Percentiles rank a stretch among this genome's conserved stretches.
These are phyloP conservation scores for Capsicum rhomboideum DNA, from an alignment of 257 asterid species.

Conservation along the genomic window DNA sequence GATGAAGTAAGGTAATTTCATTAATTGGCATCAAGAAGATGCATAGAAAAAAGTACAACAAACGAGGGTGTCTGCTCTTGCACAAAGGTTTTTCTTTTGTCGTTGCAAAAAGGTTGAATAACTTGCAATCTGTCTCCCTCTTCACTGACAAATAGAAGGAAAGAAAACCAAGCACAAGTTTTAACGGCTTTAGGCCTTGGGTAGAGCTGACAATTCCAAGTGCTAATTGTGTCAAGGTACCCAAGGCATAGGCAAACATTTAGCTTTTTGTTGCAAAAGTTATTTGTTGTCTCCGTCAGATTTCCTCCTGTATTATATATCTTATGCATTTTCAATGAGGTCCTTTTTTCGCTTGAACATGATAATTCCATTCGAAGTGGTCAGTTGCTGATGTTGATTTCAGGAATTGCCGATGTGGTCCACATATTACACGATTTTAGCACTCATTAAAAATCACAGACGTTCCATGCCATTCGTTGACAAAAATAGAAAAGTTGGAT, in stretches of 20 bases:
- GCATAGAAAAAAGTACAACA: too few relatives aligned
- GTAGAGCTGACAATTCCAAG: background rate
- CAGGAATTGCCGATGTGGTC: background rate
- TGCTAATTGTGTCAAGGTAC: background rate
- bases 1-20: too few relatives aligned
- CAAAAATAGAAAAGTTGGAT: background rate
- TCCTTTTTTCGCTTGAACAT: background rate
- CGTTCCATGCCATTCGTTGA: background rate
- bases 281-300: background rate
- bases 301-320: background rate
- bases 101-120: background rate
- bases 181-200: background rate
- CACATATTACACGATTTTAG: background rate
- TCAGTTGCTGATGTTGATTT: background rate
- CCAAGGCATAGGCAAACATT: background rate
- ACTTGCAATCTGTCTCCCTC: background rate
- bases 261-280: background rate
- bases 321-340: background rate
- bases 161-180: background rate
- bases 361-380: background rate
- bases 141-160: background rate
- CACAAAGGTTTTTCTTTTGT: background rate
- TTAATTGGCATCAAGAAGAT: too few relatives aligned
- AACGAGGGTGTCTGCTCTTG: too few relatives aligned
- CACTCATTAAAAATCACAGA: background rate